Evolutionary conservation across 257 asterid species (phyloP).

Genomic region (Eustoma russellianum): DNA sequence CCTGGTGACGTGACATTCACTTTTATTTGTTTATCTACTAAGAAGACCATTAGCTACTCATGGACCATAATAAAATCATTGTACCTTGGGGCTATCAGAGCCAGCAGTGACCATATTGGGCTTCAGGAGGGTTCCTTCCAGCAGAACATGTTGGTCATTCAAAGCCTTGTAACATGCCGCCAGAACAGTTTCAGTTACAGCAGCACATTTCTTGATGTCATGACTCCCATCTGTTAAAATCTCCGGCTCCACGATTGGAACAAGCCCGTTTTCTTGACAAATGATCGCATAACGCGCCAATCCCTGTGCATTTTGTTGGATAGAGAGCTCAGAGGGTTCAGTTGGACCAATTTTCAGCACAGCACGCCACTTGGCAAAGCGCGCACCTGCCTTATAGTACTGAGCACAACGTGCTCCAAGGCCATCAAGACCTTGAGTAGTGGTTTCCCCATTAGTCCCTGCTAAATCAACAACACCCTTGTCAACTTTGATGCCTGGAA

Average conservation of each 20-base stretch:
- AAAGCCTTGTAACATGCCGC: conserved; percentile 81
- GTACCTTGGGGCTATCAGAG: conserved; percentile 45
- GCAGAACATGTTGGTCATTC: conserved; percentile 78
- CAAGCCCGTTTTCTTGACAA: conserved; percentile 86
- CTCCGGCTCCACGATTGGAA: conserved; percentile 90
- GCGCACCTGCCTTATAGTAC: conserved; percentile 88
- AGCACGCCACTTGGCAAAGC: conserved; percentile 84
- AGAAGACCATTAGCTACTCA: no score
- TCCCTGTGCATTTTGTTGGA: conserved; percentile 82
- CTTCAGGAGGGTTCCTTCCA: conserved; percentile 83
- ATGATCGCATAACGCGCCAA: conserved; percentile 84
- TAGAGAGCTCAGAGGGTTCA: conserved; percentile 67
- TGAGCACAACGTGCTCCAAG: conserved; percentile 60
- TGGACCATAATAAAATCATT: neutral
- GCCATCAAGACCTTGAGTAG: conserved; percentile 76
- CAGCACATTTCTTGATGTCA: conserved; percentile 61
- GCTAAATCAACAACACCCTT: conserved; percentile 72
- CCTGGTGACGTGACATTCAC: neutral
- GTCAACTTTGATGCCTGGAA: conserved; percentile 86
- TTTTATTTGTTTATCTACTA: neutral
- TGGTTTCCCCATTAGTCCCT: conserved; percentile 73
- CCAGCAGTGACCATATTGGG: conserved; percentile 96
- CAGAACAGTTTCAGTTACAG: conserved; percentile 59
- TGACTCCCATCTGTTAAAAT: conserved; percentile 66
- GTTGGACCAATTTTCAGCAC: conserved; percentile 64